Evolutionary conservation across 2,329 filamentous ascomycete genomes (phyloP).

Genomic region (Mariannaea sp.): DNA sequence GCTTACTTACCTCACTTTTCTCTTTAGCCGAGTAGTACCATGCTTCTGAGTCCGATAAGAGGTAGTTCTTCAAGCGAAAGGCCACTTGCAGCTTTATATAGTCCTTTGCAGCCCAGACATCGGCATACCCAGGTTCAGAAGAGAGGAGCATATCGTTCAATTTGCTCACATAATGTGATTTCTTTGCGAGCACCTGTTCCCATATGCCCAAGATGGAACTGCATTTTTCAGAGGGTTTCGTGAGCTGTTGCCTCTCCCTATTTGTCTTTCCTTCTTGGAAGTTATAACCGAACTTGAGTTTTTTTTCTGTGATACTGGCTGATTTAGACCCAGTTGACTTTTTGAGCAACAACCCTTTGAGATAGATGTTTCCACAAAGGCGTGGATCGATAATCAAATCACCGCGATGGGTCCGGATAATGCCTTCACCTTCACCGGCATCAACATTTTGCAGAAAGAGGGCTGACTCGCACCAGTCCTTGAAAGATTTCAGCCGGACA

Average conservation of each 20-base stretch:
- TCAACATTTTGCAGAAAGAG: constrained; percentile 11
- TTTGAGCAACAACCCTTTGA: constrained; percentile 16
- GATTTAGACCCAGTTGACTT: not conserved
- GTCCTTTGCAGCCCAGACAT: constrained; percentile 6
- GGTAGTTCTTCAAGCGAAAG: constrained; percentile 2
- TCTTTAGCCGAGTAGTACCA: constrained; percentile 22
- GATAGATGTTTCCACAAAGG: constrained; percentile 14
- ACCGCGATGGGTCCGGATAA: constrained; percentile 4
- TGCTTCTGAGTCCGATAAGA: constrained; percentile 7
- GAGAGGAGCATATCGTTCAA: constrained; percentile 21
- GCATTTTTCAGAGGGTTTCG: constrained; percentile 7
- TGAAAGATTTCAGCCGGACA: constrained; percentile 12
- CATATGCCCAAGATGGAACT: constrained; percentile 21
- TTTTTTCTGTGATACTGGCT: constrained; percentile 16
- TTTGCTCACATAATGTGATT: not conserved
- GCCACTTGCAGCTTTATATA: not conserved
- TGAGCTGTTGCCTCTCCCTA: constrained; percentile 3
- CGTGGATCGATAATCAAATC: constrained; percentile 8
- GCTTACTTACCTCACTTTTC: constrained; percentile 1
- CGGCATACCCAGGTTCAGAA: constrained; percentile 9
- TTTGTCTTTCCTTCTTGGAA: constrained; percentile 2
- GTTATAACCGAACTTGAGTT: constrained; percentile 24
- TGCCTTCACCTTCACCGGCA: not conserved
- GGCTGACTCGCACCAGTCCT: constrained; percentile 12
- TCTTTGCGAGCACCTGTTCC: constrained; percentile 7